Percentiles rank a stretch among this genome's conserved stretches.
Conservation (phyloP, 495 filamentous ascomycete genomes). For the Tuber aestivum region DNA sequence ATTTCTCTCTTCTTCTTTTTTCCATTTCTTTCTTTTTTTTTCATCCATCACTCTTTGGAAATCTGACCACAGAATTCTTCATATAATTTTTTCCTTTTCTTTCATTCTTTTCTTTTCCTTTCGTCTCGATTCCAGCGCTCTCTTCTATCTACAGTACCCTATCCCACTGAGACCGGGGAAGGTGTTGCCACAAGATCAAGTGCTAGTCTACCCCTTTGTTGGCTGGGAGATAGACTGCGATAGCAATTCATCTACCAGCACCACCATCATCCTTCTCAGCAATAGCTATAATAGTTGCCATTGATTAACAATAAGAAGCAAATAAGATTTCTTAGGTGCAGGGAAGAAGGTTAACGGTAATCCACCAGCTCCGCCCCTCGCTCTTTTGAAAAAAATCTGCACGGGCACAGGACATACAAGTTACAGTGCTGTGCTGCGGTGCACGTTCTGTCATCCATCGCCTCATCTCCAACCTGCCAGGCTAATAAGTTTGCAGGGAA, state of each 20-base stretch:
- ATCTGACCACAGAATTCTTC: constrained; percentile 20
- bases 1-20: constrained; percentile 7
- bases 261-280: neutral
- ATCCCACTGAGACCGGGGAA: neutral
- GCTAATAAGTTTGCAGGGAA: neutral
- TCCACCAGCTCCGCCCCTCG: neutral
- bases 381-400: neutral
- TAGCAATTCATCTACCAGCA: neutral
- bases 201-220: neutral
- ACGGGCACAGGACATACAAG: neutral
- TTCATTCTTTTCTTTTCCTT: constrained; percentile 18
- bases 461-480: neutral
- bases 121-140: neutral
- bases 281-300: neutral
- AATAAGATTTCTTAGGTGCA: neutral
- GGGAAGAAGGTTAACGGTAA: neutral
- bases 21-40: no score
- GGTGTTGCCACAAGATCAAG: neutral
- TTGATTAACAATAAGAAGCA: neutral
- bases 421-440: neutral
- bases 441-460: neutral
- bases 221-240: neutral
- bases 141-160: no score
- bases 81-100: constrained; percentile 33
- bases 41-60: no score